A percentile compares a stretch with the other conserved stretches of the same genome.
Conservation (phyloP, 495 filamentous ascomycete species). For the Penicillium pancosmium region DNA sequence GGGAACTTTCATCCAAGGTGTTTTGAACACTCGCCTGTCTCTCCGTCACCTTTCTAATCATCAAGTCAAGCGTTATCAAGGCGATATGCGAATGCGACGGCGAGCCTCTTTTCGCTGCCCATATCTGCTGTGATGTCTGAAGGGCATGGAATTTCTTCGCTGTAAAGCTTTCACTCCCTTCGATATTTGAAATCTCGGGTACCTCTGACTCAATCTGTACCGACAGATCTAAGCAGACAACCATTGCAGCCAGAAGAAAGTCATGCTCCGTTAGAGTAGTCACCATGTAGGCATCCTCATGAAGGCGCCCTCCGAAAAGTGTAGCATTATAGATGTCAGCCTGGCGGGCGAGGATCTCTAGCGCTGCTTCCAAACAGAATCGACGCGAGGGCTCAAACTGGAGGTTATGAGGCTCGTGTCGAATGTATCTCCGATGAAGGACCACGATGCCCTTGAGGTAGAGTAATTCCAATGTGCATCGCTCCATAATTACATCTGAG, state of each 20-base stretch:
- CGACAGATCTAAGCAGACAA: conserved; percentile 51
- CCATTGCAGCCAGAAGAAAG: conserved; percentile 54
- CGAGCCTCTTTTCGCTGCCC: conserved; percentile 17
- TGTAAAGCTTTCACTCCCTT: conserved; percentile 2
- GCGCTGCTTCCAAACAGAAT: conserved; percentile 45
- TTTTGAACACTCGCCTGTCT: background rate
- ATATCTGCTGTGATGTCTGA: conserved; percentile 38
- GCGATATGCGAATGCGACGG: conserved; percentile 20
- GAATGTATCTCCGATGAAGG: conserved; percentile 47
- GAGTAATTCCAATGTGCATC: conserved; percentile 22
- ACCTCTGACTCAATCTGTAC: conserved; percentile 14
- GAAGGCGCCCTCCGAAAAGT: conserved; percentile 41
- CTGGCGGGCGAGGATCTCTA: conserved; percentile 41
- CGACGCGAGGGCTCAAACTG: conserved; percentile 36
- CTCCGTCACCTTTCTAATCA: conserved; percentile 26
- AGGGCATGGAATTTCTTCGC: conserved; percentile 27
- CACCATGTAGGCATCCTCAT: conserved; percentile 51
- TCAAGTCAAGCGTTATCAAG: conserved; percentile 22
- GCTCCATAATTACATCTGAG: conserved; percentile 21
- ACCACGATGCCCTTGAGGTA: conserved; percentile 44
- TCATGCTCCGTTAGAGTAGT: conserved; percentile 47
- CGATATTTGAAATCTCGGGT: background rate
- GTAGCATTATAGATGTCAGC: conserved; percentile 38
- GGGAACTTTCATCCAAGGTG: background rate
- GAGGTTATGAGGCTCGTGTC: conserved; percentile 26